These are phyloP conservation scores for Venturia aucupariae DNA, from an alignment of 2,329 filamentous ascomycete species.

Conservation along the genomic window DNA sequence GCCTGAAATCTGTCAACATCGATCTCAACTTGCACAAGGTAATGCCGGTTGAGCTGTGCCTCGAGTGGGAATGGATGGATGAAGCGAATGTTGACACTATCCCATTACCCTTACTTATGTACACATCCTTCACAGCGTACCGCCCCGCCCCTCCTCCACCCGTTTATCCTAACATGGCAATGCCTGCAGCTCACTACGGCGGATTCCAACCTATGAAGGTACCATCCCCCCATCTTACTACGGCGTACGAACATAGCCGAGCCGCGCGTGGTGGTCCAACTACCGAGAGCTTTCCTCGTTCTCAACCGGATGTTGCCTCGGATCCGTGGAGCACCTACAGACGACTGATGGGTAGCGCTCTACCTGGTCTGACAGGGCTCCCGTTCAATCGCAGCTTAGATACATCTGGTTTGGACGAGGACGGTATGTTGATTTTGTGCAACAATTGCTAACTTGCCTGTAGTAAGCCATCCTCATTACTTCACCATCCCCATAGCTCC, in stretches of 20 bases:
- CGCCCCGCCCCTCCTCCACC: constrained; percentile 79
- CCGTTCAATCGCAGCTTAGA: not conserved
- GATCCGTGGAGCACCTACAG: not conserved
- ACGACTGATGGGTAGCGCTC: not conserved
- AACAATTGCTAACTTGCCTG: not conserved
- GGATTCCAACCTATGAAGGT: constrained; percentile 62
- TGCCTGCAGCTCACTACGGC: constrained; percentile 54
- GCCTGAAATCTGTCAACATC: too few species aligned
- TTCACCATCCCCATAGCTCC: not conserved
- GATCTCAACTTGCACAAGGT: too few species aligned
- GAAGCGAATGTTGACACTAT: not conserved
- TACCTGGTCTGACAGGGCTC: not conserved
- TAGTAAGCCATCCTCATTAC: constrained; percentile 11
- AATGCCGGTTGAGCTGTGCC: too few species aligned
- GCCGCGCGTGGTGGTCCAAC: not conserved
- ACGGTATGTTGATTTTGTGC: not conserved
- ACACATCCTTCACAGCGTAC: constrained; percentile 40
- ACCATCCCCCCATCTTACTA: constrained; percentile 12
- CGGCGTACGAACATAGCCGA: too few species aligned
- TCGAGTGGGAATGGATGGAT: too few species aligned
- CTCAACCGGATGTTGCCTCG: not conserved
- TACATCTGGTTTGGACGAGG: not conserved
- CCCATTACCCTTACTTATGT: not conserved
- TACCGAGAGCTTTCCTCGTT: not conserved
- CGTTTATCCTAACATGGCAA: constrained; percentile 62